These are phyloP conservation scores for Pythium apleroticum DNA, from an alignment of 352 stramenopile species.

Conservation along the genomic window DNA sequence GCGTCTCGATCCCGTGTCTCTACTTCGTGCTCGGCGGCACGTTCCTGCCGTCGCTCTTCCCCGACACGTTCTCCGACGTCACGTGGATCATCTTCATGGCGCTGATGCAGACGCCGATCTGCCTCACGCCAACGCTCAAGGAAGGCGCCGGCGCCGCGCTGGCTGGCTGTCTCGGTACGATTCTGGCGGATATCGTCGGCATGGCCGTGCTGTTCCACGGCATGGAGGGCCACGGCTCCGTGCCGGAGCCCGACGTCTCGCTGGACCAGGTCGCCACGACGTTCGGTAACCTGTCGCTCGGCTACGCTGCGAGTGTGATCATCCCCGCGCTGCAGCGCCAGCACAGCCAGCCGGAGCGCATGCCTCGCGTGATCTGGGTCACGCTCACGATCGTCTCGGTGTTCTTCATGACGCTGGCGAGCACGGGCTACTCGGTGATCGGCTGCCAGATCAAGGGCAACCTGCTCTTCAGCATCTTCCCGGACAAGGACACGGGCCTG, in stretches of 20 bases:
- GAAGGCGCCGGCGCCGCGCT: slow-evolving; percentile 25
- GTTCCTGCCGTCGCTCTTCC: slow-evolving; percentile 25
- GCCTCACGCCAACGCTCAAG: slow-evolving; percentile 30
- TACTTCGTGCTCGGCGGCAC: slow-evolving; percentile 32
- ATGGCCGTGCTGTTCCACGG: slow-evolving; percentile 21
- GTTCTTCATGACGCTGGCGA: slow-evolving; percentile 28
- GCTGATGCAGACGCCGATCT: slow-evolving; percentile 25
- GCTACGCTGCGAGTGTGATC: slow-evolving; percentile 32
- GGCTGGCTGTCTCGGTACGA: slow-evolving; percentile 29
- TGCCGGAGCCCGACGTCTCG: slow-evolving; percentile 13
- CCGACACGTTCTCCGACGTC: slow-evolving; percentile 11
- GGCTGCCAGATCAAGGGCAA: slow-evolving; percentile 35
- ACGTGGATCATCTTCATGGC: slow-evolving; percentile 36
- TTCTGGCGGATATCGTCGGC: slow-evolving; percentile 28
- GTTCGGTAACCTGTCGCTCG: slow-evolving; percentile 36
- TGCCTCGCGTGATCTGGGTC: slow-evolving; percentile 32
- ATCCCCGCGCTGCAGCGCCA: slow-evolving; percentile 31
- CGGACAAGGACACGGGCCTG: slow-evolving; percentile 1
- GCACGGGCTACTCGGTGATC: slow-evolving; percentile 21
- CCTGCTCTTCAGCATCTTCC: slow-evolving; percentile 30
- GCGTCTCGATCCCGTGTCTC: slow-evolving; percentile 21
- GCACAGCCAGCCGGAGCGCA: slow-evolving; percentile 30
- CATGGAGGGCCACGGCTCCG: slow-evolving; percentile 12
- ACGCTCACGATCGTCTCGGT: slow-evolving; percentile 31
- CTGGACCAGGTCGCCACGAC: slow-evolving; percentile 28